Evolutionary conservation across 305 asterid genomes (phyloP), one percentile per base, ranked within the genome.

Genomic region (Fraxinus greggii): DNA sequence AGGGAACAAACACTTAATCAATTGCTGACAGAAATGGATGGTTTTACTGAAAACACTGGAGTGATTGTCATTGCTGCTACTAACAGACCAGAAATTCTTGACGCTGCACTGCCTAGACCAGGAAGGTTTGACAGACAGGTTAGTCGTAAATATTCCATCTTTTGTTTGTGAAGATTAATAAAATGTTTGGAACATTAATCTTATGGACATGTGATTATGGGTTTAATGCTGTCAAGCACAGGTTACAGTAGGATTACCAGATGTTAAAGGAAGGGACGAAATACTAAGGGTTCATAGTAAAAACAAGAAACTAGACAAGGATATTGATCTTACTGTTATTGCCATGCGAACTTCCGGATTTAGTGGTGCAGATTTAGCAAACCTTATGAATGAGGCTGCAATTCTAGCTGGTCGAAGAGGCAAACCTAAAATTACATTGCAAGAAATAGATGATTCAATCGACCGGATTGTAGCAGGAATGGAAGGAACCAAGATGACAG

Each of bases 291-390:
- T 93, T 42, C 93, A 93, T 38, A 84, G 90, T 75, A 88, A 85
- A 78, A 86, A 81, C 67, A 92, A 91, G 89, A 85, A 84, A 78
- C 78, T 91, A 4, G 90, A 69, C 17, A 83, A 32, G 72, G 90
- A 89, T 79, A 90, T 92, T 8, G 89, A 91, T 84, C 77, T 91
- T 2, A 80, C 88, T 67, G 90, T 90, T 5, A 83, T 91, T 65
- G 94, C 98, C 7, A 91, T 88, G 92, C 90, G 97, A 80, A 93
- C 97, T 2, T 91, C 98, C 0, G 97, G 97, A 2, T 93, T 93
- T n/a, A 89, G 94, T 73, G 97, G 97, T 23, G 94, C 95, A 6
- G 95, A 93, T 85, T 88, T 92, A 7, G 92, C 94, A 12, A 92
- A 93, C 86, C 91, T 93, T 45, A 84, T 93, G 92, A 93, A 93